Conservation (phyloP, 805 yeast genomes). For the Lipomyces sp. region DNA sequence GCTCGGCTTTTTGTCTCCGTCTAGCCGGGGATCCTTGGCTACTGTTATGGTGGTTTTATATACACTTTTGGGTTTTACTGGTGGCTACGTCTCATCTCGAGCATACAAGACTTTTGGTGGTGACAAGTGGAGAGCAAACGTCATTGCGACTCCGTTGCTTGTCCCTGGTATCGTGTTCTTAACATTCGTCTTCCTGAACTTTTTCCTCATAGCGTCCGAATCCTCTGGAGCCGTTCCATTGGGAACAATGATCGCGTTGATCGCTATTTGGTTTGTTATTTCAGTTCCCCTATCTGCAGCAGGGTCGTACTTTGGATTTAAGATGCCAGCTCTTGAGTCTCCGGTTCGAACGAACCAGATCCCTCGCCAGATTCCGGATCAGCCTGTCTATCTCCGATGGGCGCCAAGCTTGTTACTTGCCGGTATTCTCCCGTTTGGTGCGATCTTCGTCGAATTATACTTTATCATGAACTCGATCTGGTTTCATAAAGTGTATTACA, state of each 20-base stretch:
- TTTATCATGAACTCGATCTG: slow-evolving; percentile 89
- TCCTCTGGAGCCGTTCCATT: slow-evolving; percentile 96
- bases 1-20: slow-evolving; percentile 87
- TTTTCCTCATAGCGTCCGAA: slow-evolving; percentile 73
- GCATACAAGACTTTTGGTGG: slow-evolving; percentile 91
- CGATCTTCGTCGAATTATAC: slow-evolving; percentile 92
- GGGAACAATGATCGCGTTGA: slow-evolving; percentile 82
- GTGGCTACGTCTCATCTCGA: slow-evolving; percentile 86
- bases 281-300: slow-evolving; percentile 82
- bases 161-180: slow-evolving; percentile 81
- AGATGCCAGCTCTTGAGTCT: slow-evolving; percentile 57
- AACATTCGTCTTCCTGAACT: slow-evolving; percentile 71
- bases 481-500: slow-evolving; percentile 91
- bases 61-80: slow-evolving; percentile 77
- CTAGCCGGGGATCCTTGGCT: slow-evolving; percentile 90
- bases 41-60: slow-evolving; percentile 87
- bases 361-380: slow-evolving; percentile 92
- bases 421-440: slow-evolving; percentile 93
- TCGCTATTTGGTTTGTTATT: slow-evolving; percentile 81
- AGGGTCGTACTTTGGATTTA: slow-evolving; percentile 82
- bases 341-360: slow-evolving; percentile 95
- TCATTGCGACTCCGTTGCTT: slow-evolving; percentile 77
- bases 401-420: slow-evolving; percentile 71
- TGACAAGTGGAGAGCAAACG: slow-evolving; percentile 83
- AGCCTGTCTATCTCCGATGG: slow-evolving; percentile 80